These are phyloP conservation scores for Pistacia integerrima DNA, from an alignment of 345 rosid genomes.

Conservation along the genomic window DNA sequence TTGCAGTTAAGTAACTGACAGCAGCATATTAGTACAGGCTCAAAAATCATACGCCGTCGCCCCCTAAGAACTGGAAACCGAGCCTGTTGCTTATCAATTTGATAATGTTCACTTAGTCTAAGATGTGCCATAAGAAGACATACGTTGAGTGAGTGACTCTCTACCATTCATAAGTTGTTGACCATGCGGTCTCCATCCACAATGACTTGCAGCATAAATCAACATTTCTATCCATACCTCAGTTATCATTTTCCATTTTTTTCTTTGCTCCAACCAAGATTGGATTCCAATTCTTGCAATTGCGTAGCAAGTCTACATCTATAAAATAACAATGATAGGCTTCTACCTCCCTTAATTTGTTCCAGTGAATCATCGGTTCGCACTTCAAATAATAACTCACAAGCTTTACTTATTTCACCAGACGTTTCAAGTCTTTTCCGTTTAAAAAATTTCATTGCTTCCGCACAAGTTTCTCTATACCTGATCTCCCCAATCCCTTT, in stretches of 20 bases:
- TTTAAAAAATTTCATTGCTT: conserved; percentile 6
- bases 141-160: too few relatives aligned
- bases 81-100: too few relatives aligned
- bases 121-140: too few relatives aligned
- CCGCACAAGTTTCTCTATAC: conserved; percentile 10
- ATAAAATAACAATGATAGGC: conserved; percentile 18
- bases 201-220: conserved; percentile 19
- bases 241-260: conserved; percentile 26
- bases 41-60: too few relatives aligned
- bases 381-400: neutral
- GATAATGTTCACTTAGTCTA: too few relatives aligned
- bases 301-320: neutral
- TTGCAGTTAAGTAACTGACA: too few relatives aligned
- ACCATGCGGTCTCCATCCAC: conserved; percentile 27
- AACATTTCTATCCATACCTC: conserved; percentile 32
- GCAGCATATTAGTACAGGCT: too few relatives aligned
- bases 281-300: neutral
- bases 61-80: too few relatives aligned
- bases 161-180: conserved; percentile 15
- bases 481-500: neutral
- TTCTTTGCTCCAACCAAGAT: neutral
- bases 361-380: neutral
- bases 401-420: neutral
- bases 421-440: too few relatives aligned
- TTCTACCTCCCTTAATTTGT: neutral